Percentiles rank a stretch among this genome's conserved stretches.
These are phyloP conservation scores for Colletotrichum shisoi DNA, from an alignment of 2,329 filamentous ascomycete genomes.

Conservation along the genomic window DNA sequence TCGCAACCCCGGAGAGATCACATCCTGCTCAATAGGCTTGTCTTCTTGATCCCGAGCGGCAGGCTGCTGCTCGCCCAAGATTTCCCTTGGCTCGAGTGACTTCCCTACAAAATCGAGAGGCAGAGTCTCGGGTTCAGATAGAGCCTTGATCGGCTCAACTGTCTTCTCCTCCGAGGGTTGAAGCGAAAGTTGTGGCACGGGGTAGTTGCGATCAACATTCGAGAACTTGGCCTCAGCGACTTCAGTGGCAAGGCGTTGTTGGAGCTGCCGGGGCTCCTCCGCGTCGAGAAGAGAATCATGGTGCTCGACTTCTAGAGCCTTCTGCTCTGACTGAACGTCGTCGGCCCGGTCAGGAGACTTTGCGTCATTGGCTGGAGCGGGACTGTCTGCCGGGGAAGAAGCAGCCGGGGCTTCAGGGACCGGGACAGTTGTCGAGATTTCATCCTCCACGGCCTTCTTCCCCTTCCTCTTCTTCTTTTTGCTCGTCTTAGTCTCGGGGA, in stretches of 20 bases:
- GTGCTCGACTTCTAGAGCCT: conserved; percentile 2
- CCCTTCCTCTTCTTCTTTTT: conserved; percentile 52
- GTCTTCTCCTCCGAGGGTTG: background rate
- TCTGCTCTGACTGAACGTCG: background rate
- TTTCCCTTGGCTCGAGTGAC: background rate
- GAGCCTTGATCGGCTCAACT: background rate
- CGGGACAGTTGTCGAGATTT: background rate
- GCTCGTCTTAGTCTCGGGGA: conserved; percentile 43
- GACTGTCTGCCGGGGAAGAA: background rate
- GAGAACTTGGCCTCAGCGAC: background rate
- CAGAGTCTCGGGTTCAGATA: background rate
- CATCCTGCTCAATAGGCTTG: background rate
- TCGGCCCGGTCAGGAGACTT: background rate
- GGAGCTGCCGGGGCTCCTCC: background rate
- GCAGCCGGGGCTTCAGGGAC: background rate
- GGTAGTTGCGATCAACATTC: background rate
- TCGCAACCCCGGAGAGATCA: background rate
- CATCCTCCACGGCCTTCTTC: conserved; percentile 24
- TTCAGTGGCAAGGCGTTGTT: background rate
- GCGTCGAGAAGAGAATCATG: background rate
- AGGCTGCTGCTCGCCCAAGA: conserved; percentile 3
- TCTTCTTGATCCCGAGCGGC: background rate
- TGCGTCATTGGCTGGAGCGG: background rate
- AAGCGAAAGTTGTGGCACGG: background rate
- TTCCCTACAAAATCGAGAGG: background rate